Evolutionary conservation across 2,329 filamentous ascomycete genomes (phyloP).

Genomic region (Aspergillus novoparasiticus): DNA sequence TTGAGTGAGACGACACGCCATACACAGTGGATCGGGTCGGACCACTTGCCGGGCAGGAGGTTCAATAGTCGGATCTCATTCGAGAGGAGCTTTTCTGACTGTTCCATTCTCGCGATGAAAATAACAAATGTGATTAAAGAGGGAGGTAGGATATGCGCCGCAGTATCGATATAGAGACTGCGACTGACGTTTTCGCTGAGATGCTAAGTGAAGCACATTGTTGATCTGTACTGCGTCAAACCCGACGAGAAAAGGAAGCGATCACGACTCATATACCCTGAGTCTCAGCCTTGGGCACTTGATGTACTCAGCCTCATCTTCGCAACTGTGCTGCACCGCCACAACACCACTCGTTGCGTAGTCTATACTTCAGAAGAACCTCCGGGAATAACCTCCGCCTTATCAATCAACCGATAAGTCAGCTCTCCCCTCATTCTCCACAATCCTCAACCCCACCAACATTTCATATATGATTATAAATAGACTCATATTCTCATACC

Average conservation of each 20-base stretch:
- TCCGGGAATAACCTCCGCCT: neutral
- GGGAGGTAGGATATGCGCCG: neutral
- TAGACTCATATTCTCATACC: neutral
- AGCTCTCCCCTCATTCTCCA: neutral
- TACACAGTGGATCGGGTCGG: neutral
- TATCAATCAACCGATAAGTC: neutral
- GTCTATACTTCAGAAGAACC: neutral
- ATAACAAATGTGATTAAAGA: neutral
- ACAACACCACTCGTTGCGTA: too few species aligned
- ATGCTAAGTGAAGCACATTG: neutral
- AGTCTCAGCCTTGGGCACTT: neutral
- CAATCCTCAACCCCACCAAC: neutral
- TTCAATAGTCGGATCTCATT: neutral
- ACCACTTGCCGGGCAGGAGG: neutral
- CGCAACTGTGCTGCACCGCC: neutral
- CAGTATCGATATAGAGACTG: neutral
- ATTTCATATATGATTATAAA: neutral
- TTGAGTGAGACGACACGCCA: neutral
- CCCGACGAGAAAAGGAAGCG: neutral
- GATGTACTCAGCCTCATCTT: neutral
- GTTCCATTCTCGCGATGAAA: neutral
- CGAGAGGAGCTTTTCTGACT: neutral
- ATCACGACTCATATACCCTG: neutral
- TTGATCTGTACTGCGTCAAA: too few species aligned
- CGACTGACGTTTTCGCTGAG: neutral